Base-by-base conservation (phyloP, 805 yeast species). In the Metschnikowia lunata region DNA sequence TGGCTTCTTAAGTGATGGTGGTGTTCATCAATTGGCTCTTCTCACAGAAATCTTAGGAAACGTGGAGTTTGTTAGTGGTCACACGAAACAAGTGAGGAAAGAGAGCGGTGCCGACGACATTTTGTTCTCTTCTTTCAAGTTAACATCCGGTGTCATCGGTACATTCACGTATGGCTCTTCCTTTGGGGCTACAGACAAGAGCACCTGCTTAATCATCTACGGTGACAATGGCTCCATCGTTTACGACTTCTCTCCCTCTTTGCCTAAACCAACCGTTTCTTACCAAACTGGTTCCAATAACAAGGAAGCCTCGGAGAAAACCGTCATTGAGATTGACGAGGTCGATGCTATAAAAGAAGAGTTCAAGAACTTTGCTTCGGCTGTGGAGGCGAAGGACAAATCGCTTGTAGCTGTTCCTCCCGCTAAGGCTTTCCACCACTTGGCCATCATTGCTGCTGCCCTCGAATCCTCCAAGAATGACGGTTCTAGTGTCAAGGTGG, bases 21-120 rank as follows among this genome's bases (percentile, higher is more conserved):
- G 97, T 61, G 98, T 91, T 23, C 98, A 91, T 66, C 97, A 90
- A 64, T 70, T 90, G 62, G 96, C 96, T 3, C 69, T 88, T 32
- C 75, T 90, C 51, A 88, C 96, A 8, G 88, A 80, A 47, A 80
- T 88, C 14, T 71, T 91, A 43, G 97, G 98, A 42, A 71, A 74
- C 23, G 83, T 88, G 12, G 79, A 76, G 39, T 64, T 82, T 7
- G 80, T 90, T 32, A 77, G 87, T 43, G 97, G 89, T 8, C 76
- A 77, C 52, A 83, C 97, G 11, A 79, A 72, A 48, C 97, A 89
- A 67, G 75, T 87, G 39, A 78, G 89, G 60, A 71, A 81, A 57
- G 78, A 76, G 55, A 81, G 91, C 47, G 97, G 97, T 30, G 75
- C 83, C 43, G 90, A 83, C 50, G 98, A 91, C 64, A 75, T 85